These are phyloP conservation scores for Filobasidium floriforme DNA, from an alignment of 768 basidiomycete species.

Conservation along the genomic window DNA sequence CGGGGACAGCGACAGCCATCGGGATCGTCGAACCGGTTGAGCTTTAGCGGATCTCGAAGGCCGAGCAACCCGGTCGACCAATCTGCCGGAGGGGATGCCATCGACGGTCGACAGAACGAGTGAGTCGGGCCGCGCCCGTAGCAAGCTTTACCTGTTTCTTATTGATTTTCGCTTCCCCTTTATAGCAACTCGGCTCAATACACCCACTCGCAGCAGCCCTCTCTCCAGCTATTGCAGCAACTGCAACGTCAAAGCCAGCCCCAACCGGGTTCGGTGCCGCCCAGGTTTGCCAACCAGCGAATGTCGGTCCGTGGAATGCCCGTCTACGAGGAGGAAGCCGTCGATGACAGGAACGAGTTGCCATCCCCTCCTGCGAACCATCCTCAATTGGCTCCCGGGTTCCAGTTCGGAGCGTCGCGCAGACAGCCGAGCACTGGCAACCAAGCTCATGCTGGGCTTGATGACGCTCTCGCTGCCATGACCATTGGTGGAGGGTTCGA, in stretches of 20 bases:
- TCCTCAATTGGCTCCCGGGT: constrained; percentile 81
- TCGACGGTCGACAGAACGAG: too few species aligned
- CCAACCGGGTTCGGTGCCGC: constrained; percentile 9
- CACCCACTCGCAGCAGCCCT: neutral
- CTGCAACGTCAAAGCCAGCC: constrained; percentile 47
- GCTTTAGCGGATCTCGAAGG: constrained; percentile 4
- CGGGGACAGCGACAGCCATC: neutral
- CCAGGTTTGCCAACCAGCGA: constrained; percentile 26
- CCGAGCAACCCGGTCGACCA: neutral
- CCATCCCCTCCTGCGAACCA: constrained; percentile 55
- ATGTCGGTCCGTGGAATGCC: constrained; percentile 22
- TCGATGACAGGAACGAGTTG: constrained; percentile 27
- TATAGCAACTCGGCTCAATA: too few species aligned
- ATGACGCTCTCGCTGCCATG: neutral
- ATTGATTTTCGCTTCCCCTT: too few species aligned
- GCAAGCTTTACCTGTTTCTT: too few species aligned
- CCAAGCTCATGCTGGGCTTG: constrained; percentile 10
- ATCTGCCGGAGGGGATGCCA: neutral
- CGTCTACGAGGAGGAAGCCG: constrained; percentile 40
- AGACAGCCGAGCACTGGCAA: constrained; percentile 45
- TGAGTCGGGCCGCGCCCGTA: too few species aligned
- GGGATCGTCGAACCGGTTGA: neutral
- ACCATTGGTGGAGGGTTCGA: constrained; percentile 32
- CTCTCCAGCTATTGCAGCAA: constrained; percentile 63
- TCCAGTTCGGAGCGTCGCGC: constrained; percentile 68